Conservation (phyloP, 108 stramenopile species). For the Pseudonitzschia multiseries region DNA sequence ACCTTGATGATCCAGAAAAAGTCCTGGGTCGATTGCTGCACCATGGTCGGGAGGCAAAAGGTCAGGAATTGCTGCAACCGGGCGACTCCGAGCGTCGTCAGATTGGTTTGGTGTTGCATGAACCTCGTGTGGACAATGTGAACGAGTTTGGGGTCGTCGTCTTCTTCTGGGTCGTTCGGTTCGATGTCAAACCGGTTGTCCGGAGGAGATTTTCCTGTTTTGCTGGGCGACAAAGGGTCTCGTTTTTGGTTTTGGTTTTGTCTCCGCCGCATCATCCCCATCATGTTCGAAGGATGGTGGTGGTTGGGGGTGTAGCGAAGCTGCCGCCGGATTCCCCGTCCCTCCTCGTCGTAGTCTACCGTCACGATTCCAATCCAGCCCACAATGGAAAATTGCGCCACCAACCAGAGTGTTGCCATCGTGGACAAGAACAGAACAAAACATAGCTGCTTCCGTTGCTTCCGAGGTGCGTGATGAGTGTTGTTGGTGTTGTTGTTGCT, state of each 20-base stretch:
- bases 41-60: slow-evolving; percentile 59
- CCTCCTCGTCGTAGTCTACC: neutral
- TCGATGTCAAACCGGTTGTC: neutral
- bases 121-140: slow-evolving; percentile 82
- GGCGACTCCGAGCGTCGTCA: slow-evolving; percentile 54
- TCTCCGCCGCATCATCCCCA: neutral
- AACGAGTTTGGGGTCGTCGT: slow-evolving; percentile 26
- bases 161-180: neutral
- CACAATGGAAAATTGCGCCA: neutral
- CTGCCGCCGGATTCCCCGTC: neutral
- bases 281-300: neutral
- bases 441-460: neutral
- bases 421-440: neutral
- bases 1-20: slow-evolving; percentile 86
- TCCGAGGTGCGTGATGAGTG: too few relatives aligned
- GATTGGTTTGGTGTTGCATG: slow-evolving; percentile 73
- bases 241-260: neutral
- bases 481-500: too few relatives aligned
- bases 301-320: neutral
- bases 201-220: neutral
- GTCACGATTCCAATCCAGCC: neutral
- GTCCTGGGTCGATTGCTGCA: slow-evolving; percentile 29
- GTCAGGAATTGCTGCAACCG: slow-evolving; percentile 61
- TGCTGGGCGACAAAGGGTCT: too few relatives aligned
- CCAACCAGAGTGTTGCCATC: neutral